Evolutionary conservation across 257 asterid genomes (phyloP).

Genomic region (Solanum boliviense): DNA sequence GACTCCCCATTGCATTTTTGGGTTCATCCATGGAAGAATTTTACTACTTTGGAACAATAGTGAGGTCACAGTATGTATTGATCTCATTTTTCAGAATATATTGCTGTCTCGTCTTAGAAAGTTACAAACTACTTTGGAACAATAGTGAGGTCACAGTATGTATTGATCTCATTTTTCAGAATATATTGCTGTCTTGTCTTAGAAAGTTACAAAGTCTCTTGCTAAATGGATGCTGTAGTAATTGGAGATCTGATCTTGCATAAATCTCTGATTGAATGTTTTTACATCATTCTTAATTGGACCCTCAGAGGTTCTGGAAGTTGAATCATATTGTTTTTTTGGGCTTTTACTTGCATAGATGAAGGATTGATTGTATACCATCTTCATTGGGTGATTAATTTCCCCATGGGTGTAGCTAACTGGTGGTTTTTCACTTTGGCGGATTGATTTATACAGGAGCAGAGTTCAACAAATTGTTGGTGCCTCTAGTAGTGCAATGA

Average conservation of each 20-base stretch:
- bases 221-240: background rate
- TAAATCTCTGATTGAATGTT: background rate
- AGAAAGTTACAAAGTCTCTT: background rate
- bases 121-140: background rate
- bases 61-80: background rate
- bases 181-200: background rate
- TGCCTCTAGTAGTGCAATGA: slow-evolving; percentile 34
- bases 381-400: background rate
- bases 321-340: background rate
- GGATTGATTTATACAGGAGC: slow-evolving; percentile 50
- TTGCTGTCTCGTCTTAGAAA: background rate
- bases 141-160: background rate
- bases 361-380: background rate
- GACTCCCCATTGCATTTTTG: background rate
- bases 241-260: background rate
- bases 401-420: background rate
- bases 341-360: background rate
- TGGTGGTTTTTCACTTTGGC: slow-evolving; percentile 8
- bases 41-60: background rate
- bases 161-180: background rate
- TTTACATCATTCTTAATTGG: background rate
- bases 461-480: slow-evolving; percentile 91
- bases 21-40: background rate
- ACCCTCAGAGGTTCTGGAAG: background rate
- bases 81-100: background rate